A percentile compares a stretch with the other conserved stretches of the same genome.
Conservation (phyloP, 805 yeast genomes). For the Metschnikowia chrysomelidarum region DNA sequence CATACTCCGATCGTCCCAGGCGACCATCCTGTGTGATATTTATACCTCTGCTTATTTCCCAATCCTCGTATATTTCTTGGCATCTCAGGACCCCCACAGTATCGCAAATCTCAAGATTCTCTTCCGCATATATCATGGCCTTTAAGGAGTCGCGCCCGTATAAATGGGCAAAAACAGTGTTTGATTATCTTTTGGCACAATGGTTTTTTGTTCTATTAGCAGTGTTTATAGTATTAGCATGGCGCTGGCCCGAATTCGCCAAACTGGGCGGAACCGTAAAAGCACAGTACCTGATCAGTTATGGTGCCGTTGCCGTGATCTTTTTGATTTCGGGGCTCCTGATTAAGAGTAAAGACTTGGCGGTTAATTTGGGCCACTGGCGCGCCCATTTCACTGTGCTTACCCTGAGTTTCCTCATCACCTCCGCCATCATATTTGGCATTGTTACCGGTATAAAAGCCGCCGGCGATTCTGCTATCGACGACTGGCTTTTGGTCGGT, state of each 20-base stretch:
- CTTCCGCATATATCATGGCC: too few species aligned
- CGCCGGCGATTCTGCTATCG: constrained; percentile 56
- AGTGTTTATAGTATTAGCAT: constrained; percentile 69
- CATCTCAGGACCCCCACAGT: too few species aligned
- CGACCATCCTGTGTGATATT: too few species aligned
- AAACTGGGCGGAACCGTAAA: constrained; percentile 74
- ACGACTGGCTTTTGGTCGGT: constrained; percentile 78
- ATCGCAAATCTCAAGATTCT: too few species aligned
- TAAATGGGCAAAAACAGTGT: constrained; percentile 14
- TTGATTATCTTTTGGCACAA: constrained; percentile 40
- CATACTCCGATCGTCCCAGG: too few species aligned
- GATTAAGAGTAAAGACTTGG: constrained; percentile 62
- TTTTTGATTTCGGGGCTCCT: constrained; percentile 79
- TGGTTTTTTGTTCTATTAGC: constrained; percentile 82
- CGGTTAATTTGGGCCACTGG: constrained; percentile 71
- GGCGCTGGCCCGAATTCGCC: constrained; percentile 79
- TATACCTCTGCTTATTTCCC: too few species aligned
- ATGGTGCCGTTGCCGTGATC: constrained; percentile 84
- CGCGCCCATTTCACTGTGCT: constrained; percentile 76
- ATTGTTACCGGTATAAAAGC: constrained; percentile 62
- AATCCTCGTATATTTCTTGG: too few species aligned
- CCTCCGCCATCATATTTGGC: constrained; percentile 71
- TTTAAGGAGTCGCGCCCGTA: constrained; percentile 4
- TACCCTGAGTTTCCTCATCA: constrained; percentile 65
- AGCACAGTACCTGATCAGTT: constrained; percentile 75